A percentile compares a stretch with the other conserved stretches of the same genome.
phyloP scores from a whole-genome alignment of 352 stramenopile species.

The Phytophthora agathidicida region DNA sequence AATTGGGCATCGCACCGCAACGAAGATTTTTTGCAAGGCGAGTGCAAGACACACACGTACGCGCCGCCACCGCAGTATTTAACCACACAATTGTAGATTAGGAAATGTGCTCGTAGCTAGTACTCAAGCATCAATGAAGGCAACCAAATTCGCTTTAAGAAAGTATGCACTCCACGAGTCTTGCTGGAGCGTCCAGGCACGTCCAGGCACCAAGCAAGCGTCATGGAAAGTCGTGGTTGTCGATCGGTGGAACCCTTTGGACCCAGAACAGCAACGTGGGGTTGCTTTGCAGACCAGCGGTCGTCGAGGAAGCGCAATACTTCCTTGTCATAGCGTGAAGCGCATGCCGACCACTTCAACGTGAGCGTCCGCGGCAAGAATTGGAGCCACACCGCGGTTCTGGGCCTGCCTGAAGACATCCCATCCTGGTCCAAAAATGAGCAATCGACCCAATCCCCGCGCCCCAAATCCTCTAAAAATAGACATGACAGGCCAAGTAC shows the following conservation, averaged over 20 bases:
- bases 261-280: not conserved
- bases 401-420: no score
- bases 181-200: no score
- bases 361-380: no score
- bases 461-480: no score
- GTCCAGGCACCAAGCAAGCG: no score
- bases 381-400: no score
- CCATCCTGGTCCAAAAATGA: not conserved
- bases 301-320: not conserved
- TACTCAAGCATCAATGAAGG: conserved; percentile 12
- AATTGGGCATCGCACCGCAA: conserved; percentile 1
- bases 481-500: no score
- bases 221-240: no score
- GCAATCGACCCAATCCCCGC: conserved; percentile 2
- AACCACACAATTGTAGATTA: conserved; percentile 31
- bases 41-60: no score
- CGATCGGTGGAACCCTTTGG: no score
- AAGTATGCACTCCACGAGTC: not conserved
- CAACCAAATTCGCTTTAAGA: not conserved
- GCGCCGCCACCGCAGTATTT: conserved; percentile 40
- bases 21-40: conserved; percentile 2
- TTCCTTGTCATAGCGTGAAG: conserved; percentile 5
- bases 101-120: no score
- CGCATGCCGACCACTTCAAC: not conserved
- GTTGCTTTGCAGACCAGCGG: not conserved